These are phyloP conservation scores for Apiospora hydei DNA, from an alignment of 2,329 filamentous ascomycete genomes.

Conservation along the genomic window DNA sequence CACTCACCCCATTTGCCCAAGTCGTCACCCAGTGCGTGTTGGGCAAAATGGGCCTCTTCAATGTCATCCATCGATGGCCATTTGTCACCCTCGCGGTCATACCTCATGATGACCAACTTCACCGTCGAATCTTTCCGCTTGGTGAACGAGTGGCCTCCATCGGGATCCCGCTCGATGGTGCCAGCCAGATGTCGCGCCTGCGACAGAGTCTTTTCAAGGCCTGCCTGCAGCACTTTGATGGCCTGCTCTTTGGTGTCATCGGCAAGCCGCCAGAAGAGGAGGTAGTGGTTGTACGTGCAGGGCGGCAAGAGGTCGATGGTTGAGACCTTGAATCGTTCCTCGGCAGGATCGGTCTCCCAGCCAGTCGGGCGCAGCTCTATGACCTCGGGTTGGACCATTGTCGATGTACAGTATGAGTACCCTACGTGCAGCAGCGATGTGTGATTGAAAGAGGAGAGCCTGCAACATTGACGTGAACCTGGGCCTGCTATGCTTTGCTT, in stretches of 20 bases:
- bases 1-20: constrained; percentile 10
- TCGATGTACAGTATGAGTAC: background rate
- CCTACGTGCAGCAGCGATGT: background rate
- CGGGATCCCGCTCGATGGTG: constrained; percentile 47
- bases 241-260: constrained; percentile 9
- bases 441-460: background rate
- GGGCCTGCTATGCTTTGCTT: background rate
- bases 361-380: constrained; percentile 22
- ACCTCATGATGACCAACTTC: constrained; percentile 45
- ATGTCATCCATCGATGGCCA: constrained; percentile 48
- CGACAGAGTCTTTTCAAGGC: constrained; percentile 43
- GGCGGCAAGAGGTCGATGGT: constrained; percentile 15
- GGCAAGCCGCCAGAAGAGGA: constrained; percentile 27
- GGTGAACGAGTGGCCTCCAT: constrained; percentile 46
- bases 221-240: constrained; percentile 35
- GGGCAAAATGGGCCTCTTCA: constrained; percentile 44
- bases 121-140: constrained; percentile 46
- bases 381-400: background rate
- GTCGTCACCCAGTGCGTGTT: constrained; percentile 41
- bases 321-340: constrained; percentile 24
- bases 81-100: constrained; percentile 43
- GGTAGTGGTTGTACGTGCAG: constrained; percentile 28
- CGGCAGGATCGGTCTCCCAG: constrained; percentile 24
- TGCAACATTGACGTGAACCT: background rate
- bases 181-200: constrained; percentile 48